Conservation (phyloP, 2,329 filamentous ascomycete genomes). For the Magnaporthiopsis rhizophila region DNA sequence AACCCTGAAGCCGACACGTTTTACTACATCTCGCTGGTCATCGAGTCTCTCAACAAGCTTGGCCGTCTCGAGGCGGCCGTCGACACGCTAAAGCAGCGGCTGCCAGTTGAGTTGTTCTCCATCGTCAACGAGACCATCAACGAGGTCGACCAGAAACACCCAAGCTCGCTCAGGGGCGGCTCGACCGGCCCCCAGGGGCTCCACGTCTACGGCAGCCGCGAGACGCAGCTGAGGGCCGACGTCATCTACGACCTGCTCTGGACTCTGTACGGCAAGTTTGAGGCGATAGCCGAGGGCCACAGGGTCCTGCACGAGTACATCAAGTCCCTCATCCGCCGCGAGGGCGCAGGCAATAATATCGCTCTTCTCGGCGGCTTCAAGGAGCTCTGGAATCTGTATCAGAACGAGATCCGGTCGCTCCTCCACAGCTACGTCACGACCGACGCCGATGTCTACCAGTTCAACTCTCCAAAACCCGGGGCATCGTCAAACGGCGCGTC, state of each 20-base stretch:
- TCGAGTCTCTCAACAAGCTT: constrained; percentile 86
- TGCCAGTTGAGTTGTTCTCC: constrained; percentile 88
- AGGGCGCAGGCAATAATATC: constrained; percentile 57
- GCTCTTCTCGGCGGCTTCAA: constrained; percentile 81
- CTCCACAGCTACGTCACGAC: constrained; percentile 95
- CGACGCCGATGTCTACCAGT: constrained; percentile 67
- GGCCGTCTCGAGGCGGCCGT: constrained; percentile 78
- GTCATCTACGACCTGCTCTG: constrained; percentile 88
- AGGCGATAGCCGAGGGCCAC: constrained; percentile 93
- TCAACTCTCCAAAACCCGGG: constrained; percentile 45
- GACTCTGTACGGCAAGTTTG: constrained; percentile 92
- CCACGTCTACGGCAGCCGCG: constrained; percentile 57
- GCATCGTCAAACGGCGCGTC: constrained; percentile 34
- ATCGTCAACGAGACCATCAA: constrained; percentile 93
- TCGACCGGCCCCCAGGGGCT: constrained; percentile 36
- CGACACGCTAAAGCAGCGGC: constrained; percentile 81
- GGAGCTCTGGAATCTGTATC: constrained; percentile 94
- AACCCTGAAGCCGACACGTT: constrained; percentile 96
- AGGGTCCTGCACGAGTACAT: constrained; percentile 90
- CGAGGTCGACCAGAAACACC: constrained; percentile 87
- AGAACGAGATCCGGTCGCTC: constrained; percentile 92
- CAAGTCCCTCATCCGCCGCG: constrained; percentile 74
- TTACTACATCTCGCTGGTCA: constrained; percentile 78
- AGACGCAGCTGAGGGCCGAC: constrained; percentile 70
- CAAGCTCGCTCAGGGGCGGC: constrained; percentile 62